phyloP scores from a whole-genome alignment of 2,329 filamentous ascomycete genomes.

The Fusarium avenaceum region DNA sequence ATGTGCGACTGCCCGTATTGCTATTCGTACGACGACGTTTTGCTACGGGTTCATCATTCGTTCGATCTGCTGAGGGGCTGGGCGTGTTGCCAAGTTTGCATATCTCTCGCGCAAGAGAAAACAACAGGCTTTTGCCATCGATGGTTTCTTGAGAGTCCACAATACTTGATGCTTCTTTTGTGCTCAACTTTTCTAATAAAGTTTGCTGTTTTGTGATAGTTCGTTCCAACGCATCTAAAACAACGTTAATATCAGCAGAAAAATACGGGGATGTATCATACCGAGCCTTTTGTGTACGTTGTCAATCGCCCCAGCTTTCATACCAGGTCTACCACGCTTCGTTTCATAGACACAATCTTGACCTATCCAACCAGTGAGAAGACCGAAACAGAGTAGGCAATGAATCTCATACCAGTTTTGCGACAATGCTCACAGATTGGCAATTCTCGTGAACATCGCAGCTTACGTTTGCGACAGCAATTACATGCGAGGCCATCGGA shows the following conservation, averaged over 20 bases:
- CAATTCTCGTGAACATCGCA: constrained; percentile 38
- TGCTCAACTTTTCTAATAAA: constrained; percentile 9
- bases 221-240: constrained; percentile 28
- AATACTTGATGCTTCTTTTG: not conserved
- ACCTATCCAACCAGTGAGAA: no score
- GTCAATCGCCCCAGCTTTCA: constrained; percentile 56
- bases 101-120: constrained; percentile 35
- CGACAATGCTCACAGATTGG: constrained; percentile 37
- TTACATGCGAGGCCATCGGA: constrained; percentile 29
- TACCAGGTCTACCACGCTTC: constrained; percentile 54
- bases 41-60: not conserved
- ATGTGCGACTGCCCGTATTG: not conserved
- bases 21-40: constrained; percentile 27
- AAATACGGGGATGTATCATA: not conserved
- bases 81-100: not conserved
- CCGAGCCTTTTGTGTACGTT: constrained; percentile 52
- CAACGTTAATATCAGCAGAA: not conserved
- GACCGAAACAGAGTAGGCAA: no score
- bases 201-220: constrained; percentile 33
- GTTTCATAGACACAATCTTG: constrained; percentile 27
- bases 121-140: constrained; percentile 7
- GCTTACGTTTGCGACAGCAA: constrained; percentile 37
- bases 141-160: not conserved
- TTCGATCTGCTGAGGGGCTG: not conserved
- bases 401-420: constrained; percentile 12